Evolutionary conservation across 257 asterid genomes (phyloP).

Genomic region (Misopates orontium): DNA sequence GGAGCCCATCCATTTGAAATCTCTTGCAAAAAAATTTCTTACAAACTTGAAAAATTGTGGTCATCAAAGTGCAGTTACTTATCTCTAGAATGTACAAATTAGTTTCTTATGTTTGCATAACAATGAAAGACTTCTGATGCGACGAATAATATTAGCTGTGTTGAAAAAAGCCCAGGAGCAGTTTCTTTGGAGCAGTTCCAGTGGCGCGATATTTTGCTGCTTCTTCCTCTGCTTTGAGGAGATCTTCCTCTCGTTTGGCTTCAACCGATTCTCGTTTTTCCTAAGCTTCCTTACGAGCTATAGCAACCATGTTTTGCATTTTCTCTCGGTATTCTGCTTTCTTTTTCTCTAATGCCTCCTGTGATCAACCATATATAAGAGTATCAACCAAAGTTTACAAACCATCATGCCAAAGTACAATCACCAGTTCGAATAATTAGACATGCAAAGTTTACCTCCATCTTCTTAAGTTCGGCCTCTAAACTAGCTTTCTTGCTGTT

Average conservation of each 20-base stretch:
- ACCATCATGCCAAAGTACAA: no score
- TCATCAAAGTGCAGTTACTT: no score
- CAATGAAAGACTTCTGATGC: no score
- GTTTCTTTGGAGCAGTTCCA: slow-evolving; percentile 82
- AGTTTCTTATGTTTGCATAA: no score
- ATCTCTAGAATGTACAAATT: no score
- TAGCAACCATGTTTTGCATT: slow-evolving; percentile 71
- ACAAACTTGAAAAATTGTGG: background rate
- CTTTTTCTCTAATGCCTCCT: slow-evolving; percentile 85
- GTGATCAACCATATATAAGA: slow-evolving; percentile 4
- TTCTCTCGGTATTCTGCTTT: slow-evolving; percentile 76
- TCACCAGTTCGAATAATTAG: no score
- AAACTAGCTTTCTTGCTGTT: slow-evolving; percentile 85
- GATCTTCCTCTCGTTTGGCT: slow-evolving; percentile 82
- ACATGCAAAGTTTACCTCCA: slow-evolving; percentile 53
- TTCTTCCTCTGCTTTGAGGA: slow-evolving; percentile 84
- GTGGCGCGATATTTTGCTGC: slow-evolving; percentile 91
- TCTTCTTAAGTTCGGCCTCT: slow-evolving; percentile 83
- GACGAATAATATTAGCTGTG: slow-evolving; percentile 39
- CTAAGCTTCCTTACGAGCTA: slow-evolving; percentile 74
- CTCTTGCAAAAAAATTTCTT: no score
- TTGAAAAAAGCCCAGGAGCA: slow-evolving; percentile 74
- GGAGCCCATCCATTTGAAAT: background rate
- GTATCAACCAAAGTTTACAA: no score
- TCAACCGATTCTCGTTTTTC: slow-evolving; percentile 73